Conservation (phyloP, 305 asterid genomes). For the Petunia hybrid region DNA sequence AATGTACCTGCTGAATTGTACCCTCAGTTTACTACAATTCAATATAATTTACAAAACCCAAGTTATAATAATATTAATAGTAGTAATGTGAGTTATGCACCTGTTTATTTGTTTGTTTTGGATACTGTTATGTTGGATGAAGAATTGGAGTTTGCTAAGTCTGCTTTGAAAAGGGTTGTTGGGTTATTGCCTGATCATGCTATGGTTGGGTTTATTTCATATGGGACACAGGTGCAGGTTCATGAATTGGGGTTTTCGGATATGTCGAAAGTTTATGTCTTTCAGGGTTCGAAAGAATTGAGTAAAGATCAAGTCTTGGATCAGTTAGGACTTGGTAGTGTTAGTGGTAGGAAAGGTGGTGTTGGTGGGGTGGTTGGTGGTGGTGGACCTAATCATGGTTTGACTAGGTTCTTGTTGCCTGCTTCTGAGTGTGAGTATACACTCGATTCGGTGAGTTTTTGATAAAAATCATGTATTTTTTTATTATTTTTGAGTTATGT, state of each 20-base stretch:
- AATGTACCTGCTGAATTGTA: slow-evolving; percentile 88
- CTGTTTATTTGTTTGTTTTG: slow-evolving; percentile 80
- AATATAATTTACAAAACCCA: slow-evolving; percentile 40
- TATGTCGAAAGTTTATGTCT: slow-evolving; percentile 85
- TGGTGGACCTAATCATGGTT: slow-evolving; percentile 65
- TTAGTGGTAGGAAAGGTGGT: slow-evolving; percentile 41
- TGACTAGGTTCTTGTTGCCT: slow-evolving; percentile 81
- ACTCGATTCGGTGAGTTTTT: slow-evolving; percentile 59
- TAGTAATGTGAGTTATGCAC: slow-evolving; percentile 10
- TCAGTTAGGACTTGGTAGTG: slow-evolving; percentile 74
- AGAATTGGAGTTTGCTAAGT: slow-evolving; percentile 85
- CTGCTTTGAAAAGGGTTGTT: slow-evolving; percentile 82
- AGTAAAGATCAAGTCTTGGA: slow-evolving; percentile 91
- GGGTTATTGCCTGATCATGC: slow-evolving; percentile 94
- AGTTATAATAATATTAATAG: no score
- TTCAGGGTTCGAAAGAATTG: slow-evolving; percentile 86
- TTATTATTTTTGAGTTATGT: background rate
- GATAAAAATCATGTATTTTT: background rate
- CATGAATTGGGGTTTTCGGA: slow-evolving; percentile 93
- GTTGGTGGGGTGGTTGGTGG: slow-evolving; percentile 61
- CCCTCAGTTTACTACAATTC: slow-evolving; percentile 82
- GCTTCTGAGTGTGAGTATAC: slow-evolving; percentile 93
- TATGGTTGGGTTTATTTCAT: slow-evolving; percentile 93
- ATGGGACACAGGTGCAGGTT: slow-evolving; percentile 96
- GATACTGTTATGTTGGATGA: slow-evolving; percentile 97